A percentile compares a stretch with the other conserved stretches of the same genome.
Conservation (phyloP, 2,329 filamentous ascomycete species). For the Neophaeococcomyces mojaviensis region DNA sequence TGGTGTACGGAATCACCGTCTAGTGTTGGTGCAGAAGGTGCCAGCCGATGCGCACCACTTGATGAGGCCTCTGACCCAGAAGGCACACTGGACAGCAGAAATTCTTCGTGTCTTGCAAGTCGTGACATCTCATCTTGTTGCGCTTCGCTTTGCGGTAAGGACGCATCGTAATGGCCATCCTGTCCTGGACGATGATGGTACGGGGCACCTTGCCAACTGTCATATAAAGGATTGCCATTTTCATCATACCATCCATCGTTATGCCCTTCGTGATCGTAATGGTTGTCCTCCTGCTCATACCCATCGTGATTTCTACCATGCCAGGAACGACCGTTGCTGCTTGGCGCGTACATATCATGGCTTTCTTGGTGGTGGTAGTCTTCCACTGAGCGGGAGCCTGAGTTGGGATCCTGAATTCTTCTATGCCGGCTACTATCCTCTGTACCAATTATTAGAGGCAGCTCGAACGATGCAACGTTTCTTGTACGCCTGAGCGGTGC, state of each 20-base stretch:
- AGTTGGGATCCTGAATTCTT: constrained; percentile 2
- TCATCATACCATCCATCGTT: constrained; percentile 21
- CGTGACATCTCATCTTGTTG: constrained; percentile 74
- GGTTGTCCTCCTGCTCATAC: constrained; percentile 1
- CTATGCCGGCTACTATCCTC: constrained; percentile 57
- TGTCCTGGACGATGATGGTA: background rate
- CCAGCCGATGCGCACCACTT: constrained; percentile 26
- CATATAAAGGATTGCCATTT: constrained; percentile 15
- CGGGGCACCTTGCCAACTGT: constrained; percentile 7
- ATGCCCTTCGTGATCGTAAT: constrained; percentile 8
- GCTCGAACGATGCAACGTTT: constrained; percentile 77
- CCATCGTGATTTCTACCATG: constrained; percentile 9
- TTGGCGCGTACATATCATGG: background rate
- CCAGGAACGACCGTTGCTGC: constrained; percentile 10
- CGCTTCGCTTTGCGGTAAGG: constrained; percentile 50
- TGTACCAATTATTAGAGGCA: constrained; percentile 83
- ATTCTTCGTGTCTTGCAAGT: constrained; percentile 66
- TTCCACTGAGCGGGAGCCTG: constrained; percentile 4
- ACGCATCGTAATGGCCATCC: constrained; percentile 16
- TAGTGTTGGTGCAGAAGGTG: constrained; percentile 38
- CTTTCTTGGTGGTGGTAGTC: background rate
- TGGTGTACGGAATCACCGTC: constrained; percentile 47
- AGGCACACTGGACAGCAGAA: constrained; percentile 73
- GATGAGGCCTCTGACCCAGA: constrained; percentile 47
- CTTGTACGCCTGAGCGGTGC: constrained; percentile 80